Evolutionary conservation across 371 early-diverging fungal genomes (phyloP), one percentile per base, ranked within the genome.

Genomic region (Mortierella sp.): DNA sequence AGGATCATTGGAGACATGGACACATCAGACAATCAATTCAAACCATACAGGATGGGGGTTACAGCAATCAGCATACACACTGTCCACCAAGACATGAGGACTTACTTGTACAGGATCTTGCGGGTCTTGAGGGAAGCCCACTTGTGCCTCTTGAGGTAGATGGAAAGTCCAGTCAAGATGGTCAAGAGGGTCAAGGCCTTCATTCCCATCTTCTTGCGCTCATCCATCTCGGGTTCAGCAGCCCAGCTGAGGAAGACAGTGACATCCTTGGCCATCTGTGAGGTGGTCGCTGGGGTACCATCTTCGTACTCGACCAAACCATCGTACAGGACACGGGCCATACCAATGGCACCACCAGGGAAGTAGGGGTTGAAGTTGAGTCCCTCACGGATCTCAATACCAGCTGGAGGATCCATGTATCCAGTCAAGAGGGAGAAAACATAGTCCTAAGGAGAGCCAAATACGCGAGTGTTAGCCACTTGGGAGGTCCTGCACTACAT

Each of bases 231-330:
- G 43, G 98, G 98, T 82, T 97, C 96, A 50, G 95, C 87, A 37
- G 97, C 93, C 97, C 97, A 98, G 63, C 64, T 97, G 83, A 91
- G 49, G 44, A 97, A 98, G 28, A 92, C 90, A 34, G 91, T 83
- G 22, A 98, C 98, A 82, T 98, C 98, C 90, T 96, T 98, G 64
- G 98, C 95, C 85, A 98, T 92, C 85, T 98, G 98, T 24, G 97
- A 95, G 41, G 98, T 91, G 21, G 94, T 96, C 71, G 96, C 96
- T 58, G 97, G 96, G n/a, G 98, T 97, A 57, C 93, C 98, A 80
- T 98, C 98, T 64, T 98, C 98, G 78, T 94, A 98, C 70, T 98
- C 98, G 37, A 97, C 95, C 45, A 96, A 83, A 54, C 94, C 98
- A 66, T 98, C 98, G 82, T 89, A 97, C 43, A 98, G 77, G 57